phyloP scores from a whole-genome alignment of 2,329 filamentous ascomycete species.

The Xylaria multiplex region DNA sequence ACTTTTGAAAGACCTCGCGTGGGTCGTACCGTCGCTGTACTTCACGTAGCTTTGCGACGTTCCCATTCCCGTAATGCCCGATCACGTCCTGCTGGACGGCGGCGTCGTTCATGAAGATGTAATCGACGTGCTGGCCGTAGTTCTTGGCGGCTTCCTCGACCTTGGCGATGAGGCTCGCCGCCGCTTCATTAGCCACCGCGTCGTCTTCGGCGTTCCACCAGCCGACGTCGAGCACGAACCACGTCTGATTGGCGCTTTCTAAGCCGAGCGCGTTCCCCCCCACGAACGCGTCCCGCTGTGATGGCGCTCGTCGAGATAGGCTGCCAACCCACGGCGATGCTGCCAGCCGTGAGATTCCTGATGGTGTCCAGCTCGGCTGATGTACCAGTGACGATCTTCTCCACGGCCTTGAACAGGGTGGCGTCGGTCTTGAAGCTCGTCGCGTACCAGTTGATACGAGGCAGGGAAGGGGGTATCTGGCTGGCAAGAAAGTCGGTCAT shows the following conservation, averaged over 20 bases:
- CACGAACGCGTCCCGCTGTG: constrained; percentile 40
- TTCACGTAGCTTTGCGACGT: constrained; percentile 39
- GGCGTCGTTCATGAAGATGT: constrained; percentile 46
- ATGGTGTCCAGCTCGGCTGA: constrained; percentile 43
- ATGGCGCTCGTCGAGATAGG: constrained; percentile 47
- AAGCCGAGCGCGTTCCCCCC: constrained; percentile 49
- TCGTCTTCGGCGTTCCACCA: constrained; percentile 45
- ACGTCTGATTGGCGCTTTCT: constrained; percentile 45
- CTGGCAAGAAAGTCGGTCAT: constrained; percentile 39
- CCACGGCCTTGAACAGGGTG: constrained; percentile 40
- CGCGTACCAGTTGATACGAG: constrained; percentile 46
- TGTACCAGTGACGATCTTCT: constrained; percentile 39
- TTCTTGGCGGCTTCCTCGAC: constrained; percentile 38
- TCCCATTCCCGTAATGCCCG: constrained; percentile 40
- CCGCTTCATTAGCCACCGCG: constrained; percentile 36
- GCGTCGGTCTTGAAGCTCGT: constrained; percentile 45
- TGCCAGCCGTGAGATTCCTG: constrained; percentile 42
- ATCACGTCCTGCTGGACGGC: constrained; percentile 42
- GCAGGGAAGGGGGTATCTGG: constrained; percentile 38
- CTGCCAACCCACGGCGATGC: constrained; percentile 47
- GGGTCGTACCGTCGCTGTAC: constrained; percentile 41
- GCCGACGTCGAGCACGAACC: constrained; percentile 45
- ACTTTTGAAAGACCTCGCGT: constrained; percentile 37
- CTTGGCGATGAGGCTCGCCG: constrained; percentile 39
- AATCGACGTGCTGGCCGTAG: constrained; percentile 38